phyloP scores from a whole-genome alignment of 139 green algal species.

The Pseudopediastrum boryanum region DNA sequence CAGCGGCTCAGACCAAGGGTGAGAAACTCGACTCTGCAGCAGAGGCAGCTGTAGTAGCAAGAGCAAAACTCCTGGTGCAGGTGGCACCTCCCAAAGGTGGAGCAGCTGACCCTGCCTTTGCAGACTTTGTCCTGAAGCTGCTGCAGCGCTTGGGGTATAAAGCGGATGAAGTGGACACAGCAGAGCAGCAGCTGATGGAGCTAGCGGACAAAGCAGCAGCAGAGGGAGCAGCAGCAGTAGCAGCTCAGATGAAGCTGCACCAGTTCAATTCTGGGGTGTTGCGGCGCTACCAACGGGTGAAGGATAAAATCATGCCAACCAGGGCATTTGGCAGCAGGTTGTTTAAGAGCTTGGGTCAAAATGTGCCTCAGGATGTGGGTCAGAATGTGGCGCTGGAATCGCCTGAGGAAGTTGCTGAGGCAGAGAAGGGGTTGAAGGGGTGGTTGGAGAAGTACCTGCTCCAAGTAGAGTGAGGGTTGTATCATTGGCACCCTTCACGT shows the following conservation, averaged over 20 bases:
- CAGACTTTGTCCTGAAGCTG: conserved; percentile 4
- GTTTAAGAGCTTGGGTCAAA: too few species aligned
- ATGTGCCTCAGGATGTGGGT: too few species aligned
- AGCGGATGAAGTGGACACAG: neutral
- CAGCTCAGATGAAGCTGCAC: conserved; percentile 2
- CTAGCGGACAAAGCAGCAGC: neutral
- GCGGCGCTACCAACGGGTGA: neutral
- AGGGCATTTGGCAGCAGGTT: too few species aligned
- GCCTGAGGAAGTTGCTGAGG: too few species aligned
- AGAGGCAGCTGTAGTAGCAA: neutral
- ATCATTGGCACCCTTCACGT: too few species aligned
- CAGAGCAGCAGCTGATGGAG: conserved; percentile 5
- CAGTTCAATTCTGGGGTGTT: conserved; percentile 2
- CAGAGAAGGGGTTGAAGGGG: too few species aligned
- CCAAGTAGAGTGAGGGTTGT: too few species aligned
- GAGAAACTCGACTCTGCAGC: neutral
- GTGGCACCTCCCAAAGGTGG: neutral
- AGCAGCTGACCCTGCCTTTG: conserved; percentile 5
- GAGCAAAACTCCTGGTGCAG: neutral
- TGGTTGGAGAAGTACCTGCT: too few species aligned
- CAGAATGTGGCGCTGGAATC: too few species aligned
- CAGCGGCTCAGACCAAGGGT: neutral
- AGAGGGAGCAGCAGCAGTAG: neutral
- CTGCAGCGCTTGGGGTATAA: neutral
- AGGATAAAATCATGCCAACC: too few species aligned